A percentile compares a stretch with the other conserved stretches of the same genome.
Evolutionary conservation across 805 yeast species (phyloP).

Genomic region (Debaryomyces hansenii): DNA sequence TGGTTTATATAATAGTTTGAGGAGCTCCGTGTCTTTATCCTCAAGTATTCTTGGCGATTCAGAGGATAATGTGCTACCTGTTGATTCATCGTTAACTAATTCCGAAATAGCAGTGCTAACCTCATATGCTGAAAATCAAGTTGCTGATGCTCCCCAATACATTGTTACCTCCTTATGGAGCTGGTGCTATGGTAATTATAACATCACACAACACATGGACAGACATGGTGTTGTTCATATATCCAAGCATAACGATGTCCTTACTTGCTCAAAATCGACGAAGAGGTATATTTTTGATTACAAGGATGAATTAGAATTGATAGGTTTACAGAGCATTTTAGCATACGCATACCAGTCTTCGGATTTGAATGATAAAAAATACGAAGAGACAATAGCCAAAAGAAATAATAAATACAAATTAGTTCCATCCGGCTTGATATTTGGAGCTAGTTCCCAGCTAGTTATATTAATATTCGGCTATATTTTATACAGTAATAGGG

Average conservation of each 20-base stretch:
- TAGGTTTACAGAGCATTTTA: slow-evolving; percentile 44
- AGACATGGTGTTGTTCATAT: slow-evolving; percentile 13
- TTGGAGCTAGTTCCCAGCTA: slow-evolving; percentile 27
- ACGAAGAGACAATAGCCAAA: slow-evolving; percentile 9
- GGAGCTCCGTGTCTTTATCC: slow-evolving; percentile 29
- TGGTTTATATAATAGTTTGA: slow-evolving; percentile 50
- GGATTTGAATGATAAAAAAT: slow-evolving; percentile 10
- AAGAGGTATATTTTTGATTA: slow-evolving; percentile 43
- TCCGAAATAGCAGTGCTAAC: slow-evolving; percentile 48
- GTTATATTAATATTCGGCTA: slow-evolving; percentile 27
- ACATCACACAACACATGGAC: slow-evolving; percentile 13
- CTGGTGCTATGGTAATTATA: slow-evolving; percentile 48
- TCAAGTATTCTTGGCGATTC: slow-evolving; percentile 16
- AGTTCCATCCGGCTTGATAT: slow-evolving; percentile 27
- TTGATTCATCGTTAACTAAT: slow-evolving; percentile 42
- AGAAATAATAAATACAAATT: slow-evolving; percentile 17
- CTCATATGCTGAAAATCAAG: slow-evolving; percentile 46
- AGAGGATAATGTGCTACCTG: slow-evolving; percentile 21
- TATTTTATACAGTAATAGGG: slow-evolving; percentile 38
- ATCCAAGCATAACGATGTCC: slow-evolving; percentile 16
- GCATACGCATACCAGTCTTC: slow-evolving; percentile 46
- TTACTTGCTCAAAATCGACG: slow-evolving; percentile 19
- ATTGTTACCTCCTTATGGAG: slow-evolving; percentile 39
- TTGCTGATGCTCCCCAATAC: slow-evolving; percentile 49
- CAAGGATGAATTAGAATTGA: slow-evolving; percentile 34